phyloP scores from a whole-genome alignment of 2,329 filamentous ascomycete genomes.

The Cercospora sp. region DNA sequence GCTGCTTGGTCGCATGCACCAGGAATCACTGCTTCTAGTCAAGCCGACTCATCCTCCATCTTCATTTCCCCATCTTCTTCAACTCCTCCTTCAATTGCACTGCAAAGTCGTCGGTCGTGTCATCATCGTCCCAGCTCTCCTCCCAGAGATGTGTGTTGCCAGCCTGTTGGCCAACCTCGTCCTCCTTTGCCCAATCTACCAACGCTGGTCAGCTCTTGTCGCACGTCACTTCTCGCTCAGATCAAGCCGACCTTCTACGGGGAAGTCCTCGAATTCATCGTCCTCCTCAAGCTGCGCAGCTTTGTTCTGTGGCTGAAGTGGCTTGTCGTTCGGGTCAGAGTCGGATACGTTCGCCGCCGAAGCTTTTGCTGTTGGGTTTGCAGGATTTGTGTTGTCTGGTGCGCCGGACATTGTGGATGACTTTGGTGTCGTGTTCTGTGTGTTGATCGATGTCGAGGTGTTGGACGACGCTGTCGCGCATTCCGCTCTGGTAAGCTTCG shows the following conservation, averaged over 20 bases:
- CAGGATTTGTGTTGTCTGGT: constrained; percentile 3
- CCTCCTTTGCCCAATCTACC: constrained; percentile 87
- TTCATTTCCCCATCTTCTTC: constrained; percentile 79
- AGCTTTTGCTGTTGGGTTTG: constrained; percentile 38
- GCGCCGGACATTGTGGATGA: constrained; percentile 12
- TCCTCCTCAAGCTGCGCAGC: constrained; percentile 82
- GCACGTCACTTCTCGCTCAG: not conserved
- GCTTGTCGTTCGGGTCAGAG: constrained; percentile 44
- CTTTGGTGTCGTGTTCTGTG: not conserved
- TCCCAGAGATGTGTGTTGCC: constrained; percentile 80
- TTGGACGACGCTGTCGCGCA: not conserved
- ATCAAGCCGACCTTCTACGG: constrained; percentile 72
- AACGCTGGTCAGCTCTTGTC: not conserved
- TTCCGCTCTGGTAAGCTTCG: constrained; percentile 3
- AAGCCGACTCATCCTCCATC: not conserved
- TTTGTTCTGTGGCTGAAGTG: constrained; percentile 59
- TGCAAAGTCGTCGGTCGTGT: constrained; percentile 94
- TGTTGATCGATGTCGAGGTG: not conserved
- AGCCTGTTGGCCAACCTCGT: constrained; percentile 71
- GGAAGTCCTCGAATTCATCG: constrained; percentile 99
- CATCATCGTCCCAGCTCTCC: constrained; percentile 99
- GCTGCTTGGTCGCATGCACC: not conserved
- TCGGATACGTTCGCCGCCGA: constrained; percentile 46
- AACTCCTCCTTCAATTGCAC: constrained; percentile 91
- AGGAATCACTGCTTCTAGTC: not conserved